phyloP scores from a whole-genome alignment of 2,329 filamentous ascomycete species.

The Trichoderma atrobrunneum region DNA sequence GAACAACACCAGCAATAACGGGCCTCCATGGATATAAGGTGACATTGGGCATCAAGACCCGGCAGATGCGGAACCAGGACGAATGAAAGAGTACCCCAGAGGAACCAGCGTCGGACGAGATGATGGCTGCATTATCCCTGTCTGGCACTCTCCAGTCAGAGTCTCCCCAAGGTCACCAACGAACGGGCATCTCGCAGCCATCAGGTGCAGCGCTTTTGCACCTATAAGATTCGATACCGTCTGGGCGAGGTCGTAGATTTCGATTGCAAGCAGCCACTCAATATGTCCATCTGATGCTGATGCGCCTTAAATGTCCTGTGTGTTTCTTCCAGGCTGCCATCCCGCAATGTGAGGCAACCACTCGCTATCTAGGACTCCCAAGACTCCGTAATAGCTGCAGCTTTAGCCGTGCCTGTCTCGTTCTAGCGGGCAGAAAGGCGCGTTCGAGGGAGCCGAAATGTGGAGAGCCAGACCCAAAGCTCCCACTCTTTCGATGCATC shows the following conservation, averaged over 20 bases:
- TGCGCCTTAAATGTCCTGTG: not conserved
- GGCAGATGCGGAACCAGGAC: not conserved
- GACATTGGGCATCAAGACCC: not conserved
- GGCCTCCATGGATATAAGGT: not conserved
- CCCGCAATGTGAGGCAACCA: not conserved
- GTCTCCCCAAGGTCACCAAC: not conserved
- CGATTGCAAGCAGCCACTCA: not conserved
- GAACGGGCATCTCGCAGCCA: not conserved
- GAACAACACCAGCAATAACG: not conserved
- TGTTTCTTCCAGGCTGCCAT: not conserved
- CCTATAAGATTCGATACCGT: not conserved
- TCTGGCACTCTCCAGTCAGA: not conserved
- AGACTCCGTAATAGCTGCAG: not conserved
- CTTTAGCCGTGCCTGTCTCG: not conserved
- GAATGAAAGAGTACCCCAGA: not conserved
- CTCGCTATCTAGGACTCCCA: not conserved
- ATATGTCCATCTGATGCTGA: not conserved
- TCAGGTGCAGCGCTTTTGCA: not conserved
- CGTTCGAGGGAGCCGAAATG: slow-evolving; percentile 14
- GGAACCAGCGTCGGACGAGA: not conserved
- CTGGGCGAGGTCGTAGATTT: not conserved
- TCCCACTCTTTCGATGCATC: not conserved
- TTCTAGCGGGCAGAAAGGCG: slow-evolving; percentile 11
- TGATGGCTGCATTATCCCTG: not conserved
- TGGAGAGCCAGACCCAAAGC: not conserved